Evolutionary conservation across 2,329 filamentous ascomycete genomes (phyloP).

Genomic region (Trichoderma koningii): DNA sequence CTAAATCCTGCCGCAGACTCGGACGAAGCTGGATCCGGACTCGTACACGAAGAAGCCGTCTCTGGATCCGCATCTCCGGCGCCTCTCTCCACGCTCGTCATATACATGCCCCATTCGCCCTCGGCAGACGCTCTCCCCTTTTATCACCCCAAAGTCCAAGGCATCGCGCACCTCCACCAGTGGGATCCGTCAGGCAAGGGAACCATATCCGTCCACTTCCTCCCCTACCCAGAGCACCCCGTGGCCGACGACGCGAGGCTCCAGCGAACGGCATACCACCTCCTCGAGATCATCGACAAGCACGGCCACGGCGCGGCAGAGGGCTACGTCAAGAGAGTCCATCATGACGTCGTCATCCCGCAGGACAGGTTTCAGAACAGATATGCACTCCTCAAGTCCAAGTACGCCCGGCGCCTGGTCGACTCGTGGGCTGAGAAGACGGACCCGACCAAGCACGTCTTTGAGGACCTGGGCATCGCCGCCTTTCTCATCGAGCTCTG

Average conservation of each 20-base stretch:
- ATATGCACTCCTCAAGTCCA: conserved; percentile 76
- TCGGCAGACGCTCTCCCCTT: conserved; percentile 70
- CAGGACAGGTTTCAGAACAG: conserved; percentile 79
- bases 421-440: conserved; percentile 83
- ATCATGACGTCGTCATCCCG: conserved; percentile 79
- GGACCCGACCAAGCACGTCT: conserved; percentile 88
- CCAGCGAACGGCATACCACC: conserved; percentile 65
- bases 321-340: conserved; percentile 75
- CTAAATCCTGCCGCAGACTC: conserved; percentile 31
- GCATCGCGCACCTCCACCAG: conserved; percentile 74
- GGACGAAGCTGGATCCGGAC: background rate
- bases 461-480: conserved; percentile 89
- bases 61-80: background rate
- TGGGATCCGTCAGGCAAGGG: conserved; percentile 52
- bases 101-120: conserved; percentile 76
- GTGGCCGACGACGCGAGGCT: conserved; percentile 50
- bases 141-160: conserved; percentile 79
- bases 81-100: conserved; percentile 48
- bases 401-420: conserved; percentile 72
- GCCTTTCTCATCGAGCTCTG: conserved; percentile 93
- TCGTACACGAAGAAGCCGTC: no score
- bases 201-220: conserved; percentile 62
- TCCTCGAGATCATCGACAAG: conserved; percentile 70
- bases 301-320: conserved; percentile 65
- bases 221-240: conserved; percentile 48